phyloP scores from a whole-genome alignment of 768 basidiomycete species.

The Amyloporia xantha region DNA sequence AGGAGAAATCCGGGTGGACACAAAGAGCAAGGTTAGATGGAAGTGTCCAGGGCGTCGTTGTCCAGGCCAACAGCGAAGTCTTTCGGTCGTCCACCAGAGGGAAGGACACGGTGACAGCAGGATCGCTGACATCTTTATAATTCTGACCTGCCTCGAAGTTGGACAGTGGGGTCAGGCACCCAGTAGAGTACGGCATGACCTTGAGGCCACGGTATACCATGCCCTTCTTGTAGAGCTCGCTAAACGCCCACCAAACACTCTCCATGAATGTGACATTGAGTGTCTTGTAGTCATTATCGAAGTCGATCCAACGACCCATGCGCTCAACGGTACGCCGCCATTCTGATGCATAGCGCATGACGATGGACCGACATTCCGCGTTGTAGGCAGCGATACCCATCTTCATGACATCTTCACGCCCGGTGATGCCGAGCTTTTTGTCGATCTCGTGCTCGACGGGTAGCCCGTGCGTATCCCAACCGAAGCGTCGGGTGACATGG shows the following conservation, averaged over 20 bases:
- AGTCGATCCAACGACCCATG: constrained; percentile 99
- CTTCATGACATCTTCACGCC: constrained; percentile 86
- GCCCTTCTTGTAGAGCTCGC: constrained; percentile 85
- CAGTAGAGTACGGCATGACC: constrained; percentile 98
- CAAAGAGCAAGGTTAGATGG: constrained; percentile 94
- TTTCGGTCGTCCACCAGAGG: constrained; percentile 88
- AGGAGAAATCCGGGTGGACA: constrained; percentile 93
- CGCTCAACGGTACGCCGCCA: constrained; percentile 95
- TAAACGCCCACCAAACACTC: constrained; percentile 98
- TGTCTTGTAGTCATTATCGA: constrained; percentile 99
- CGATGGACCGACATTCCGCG: constrained; percentile 91
- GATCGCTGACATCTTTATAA: constrained; percentile 91
- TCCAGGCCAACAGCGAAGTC: constrained; percentile 93
- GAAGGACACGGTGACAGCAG: constrained; percentile 91
- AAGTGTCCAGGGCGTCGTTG: constrained; percentile 97
- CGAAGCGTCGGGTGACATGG: constrained; percentile 91
- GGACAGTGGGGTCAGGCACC: constrained; percentile 90
- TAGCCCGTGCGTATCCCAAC: constrained; percentile 98
- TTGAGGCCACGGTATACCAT: constrained; percentile 89
- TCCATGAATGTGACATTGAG: constrained; percentile 94
- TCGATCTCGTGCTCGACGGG: constrained; percentile 99
- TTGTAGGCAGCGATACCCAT: constrained; percentile 99
- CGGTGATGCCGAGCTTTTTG: constrained; percentile 88
- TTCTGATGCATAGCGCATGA: constrained; percentile 93
- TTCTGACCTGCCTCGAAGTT: constrained; percentile 95